Conservation (phyloP, 352 stramenopile genomes). For the Pythium volutum region DNA sequence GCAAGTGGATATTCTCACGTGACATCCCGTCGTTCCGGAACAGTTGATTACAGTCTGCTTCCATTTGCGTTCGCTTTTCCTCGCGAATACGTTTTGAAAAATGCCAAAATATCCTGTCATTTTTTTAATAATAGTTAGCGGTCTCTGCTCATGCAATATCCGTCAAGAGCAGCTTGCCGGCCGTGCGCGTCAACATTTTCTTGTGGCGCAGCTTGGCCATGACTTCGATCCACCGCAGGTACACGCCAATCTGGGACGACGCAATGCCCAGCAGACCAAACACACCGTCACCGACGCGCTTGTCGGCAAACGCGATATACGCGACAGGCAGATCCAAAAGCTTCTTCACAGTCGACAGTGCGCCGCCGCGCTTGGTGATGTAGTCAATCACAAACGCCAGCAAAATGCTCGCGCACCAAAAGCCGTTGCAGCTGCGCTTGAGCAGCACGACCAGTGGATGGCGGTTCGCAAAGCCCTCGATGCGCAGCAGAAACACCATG, state of each 20-base stretch:
- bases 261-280: constrained; percentile 44
- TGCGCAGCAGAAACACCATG: constrained; percentile 44
- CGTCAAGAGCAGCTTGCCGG: constrained; percentile 5
- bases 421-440: constrained; percentile 42
- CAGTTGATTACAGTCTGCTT: too few relatives aligned
- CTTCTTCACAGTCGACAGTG: constrained; percentile 46
- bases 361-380: constrained; percentile 31
- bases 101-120: too few relatives aligned
- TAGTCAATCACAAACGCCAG: constrained; percentile 50
- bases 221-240: constrained; percentile 43
- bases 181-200: constrained; percentile 4
- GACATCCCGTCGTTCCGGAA: too few relatives aligned
- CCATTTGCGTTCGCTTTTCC: too few relatives aligned
- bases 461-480: constrained; percentile 32
- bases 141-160: constrained; percentile 13
- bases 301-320: constrained; percentile 37
- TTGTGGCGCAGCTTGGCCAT: constrained; percentile 34
- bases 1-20: too few relatives aligned
- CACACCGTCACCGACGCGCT: constrained; percentile 49
- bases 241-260: constrained; percentile 45
- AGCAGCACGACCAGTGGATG: constrained; percentile 33
- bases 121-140: too few relatives aligned
- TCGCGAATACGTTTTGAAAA: too few relatives aligned
- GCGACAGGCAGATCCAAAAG: constrained; percentile 54
- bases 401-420: constrained; percentile 60